These are phyloP conservation scores for Apiotrichum montevideense DNA, from an alignment of 1,284 basidiomycete genomes.

Conservation along the genomic window DNA sequence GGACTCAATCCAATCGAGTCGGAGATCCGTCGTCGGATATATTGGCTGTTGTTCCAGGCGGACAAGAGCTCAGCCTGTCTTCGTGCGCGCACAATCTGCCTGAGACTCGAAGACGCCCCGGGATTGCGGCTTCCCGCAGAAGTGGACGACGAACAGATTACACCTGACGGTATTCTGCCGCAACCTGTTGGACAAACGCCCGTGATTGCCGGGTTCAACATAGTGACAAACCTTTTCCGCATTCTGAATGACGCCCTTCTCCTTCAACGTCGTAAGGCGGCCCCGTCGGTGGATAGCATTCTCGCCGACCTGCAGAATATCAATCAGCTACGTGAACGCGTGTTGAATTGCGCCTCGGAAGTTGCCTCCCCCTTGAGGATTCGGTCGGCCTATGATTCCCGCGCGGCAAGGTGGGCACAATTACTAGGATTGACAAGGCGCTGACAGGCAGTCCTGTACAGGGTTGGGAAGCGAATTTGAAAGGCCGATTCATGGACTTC, in stretches of 20 bases:
- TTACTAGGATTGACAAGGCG: background rate
- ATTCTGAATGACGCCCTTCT: slow-evolving; percentile 38
- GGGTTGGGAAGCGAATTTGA: slow-evolving; percentile 37
- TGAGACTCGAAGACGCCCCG: slow-evolving; percentile 33
- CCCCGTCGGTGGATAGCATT: slow-evolving; percentile 29
- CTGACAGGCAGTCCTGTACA: slow-evolving; percentile 17
- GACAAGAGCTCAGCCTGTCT: slow-evolving; percentile 41
- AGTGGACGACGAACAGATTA: slow-evolving; percentile 45
- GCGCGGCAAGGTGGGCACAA: slow-evolving; percentile 22
- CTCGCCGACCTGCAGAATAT: slow-evolving; percentile 35
- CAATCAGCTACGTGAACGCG: slow-evolving; percentile 27
- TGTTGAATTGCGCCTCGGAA: slow-evolving; percentile 20
- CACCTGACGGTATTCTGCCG: slow-evolving; percentile 30
- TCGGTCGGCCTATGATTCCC: slow-evolving; percentile 27
- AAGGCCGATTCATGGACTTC: slow-evolving; percentile 29
- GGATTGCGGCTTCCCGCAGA: slow-evolving; percentile 35
- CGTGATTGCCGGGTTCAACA: slow-evolving; percentile 40
- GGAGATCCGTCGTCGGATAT: slow-evolving; percentile 35
- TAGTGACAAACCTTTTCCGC: slow-evolving; percentile 36
- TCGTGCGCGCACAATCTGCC: slow-evolving; percentile 31
- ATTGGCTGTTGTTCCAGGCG: slow-evolving; percentile 44
- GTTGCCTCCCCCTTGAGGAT: slow-evolving; percentile 25
- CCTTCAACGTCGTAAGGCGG: slow-evolving; percentile 29
- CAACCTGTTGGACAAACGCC: slow-evolving; percentile 35
- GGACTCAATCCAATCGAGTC: slow-evolving; percentile 34